Percentiles rank a stretch among this genome's conserved stretches.
Conservation (phyloP, 2,329 filamentous ascomycete genomes). For the Cyanodermella asteris region DNA sequence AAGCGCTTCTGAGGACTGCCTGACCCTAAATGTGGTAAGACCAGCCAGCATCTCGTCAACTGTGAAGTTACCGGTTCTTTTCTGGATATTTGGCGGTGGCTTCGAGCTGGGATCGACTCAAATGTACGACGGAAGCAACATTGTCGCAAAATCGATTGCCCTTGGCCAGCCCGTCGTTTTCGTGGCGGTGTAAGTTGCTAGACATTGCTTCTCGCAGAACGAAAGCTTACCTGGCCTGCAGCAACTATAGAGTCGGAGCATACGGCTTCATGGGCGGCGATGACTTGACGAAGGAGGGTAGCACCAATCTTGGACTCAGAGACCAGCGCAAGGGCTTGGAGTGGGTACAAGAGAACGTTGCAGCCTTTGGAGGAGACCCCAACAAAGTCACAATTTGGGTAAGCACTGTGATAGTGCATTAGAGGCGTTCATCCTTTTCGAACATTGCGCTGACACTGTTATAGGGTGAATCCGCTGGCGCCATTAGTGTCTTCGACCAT, state of each 20-base stretch:
- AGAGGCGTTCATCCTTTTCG: no score
- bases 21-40: constrained; percentile 1
- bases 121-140: constrained; percentile 7
- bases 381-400: constrained; percentile 21
- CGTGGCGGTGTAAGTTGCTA: no score
- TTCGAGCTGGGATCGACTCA: neutral
- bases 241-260: constrained; percentile 12
- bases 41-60: neutral
- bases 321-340: constrained; percentile 11
- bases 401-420: no score
- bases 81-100: constrained; percentile 2
- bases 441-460: no score
- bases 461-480: constrained; percentile 25
- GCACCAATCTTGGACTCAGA: constrained; percentile 10
- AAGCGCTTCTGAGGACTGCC: constrained; percentile 4
- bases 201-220: no score
- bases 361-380: constrained; percentile 12
- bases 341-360: constrained; percentile 11
- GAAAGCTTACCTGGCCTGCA: no score
- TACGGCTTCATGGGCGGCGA: constrained; percentile 10
- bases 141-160: constrained; percentile 4
- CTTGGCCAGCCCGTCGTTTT: constrained; percentile 1
- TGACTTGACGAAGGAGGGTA: constrained; percentile 9
- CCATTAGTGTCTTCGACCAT: constrained; percentile 5
- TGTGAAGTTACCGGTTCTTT: constrained; percentile 1